phyloP scores from a whole-genome alignment of 208 protist genomes.

The Trichomonas vaginalis region DNA sequence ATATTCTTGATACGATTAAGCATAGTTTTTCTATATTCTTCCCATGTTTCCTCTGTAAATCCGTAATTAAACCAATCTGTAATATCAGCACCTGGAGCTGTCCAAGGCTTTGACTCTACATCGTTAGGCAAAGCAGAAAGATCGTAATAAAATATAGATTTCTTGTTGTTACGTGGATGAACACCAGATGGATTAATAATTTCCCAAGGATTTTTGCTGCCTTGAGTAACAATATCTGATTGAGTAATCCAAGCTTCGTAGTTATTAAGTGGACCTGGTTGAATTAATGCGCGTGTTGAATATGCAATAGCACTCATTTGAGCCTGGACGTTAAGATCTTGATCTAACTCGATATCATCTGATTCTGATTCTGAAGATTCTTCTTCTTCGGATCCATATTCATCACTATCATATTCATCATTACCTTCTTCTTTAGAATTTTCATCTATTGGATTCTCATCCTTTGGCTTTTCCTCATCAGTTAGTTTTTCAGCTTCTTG shows the following conservation, averaged over 20 bases:
- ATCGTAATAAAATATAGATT: constrained; percentile 8
- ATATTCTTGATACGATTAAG: constrained; percentile 16
- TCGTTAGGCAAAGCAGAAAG: not conserved
- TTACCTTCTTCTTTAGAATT: not conserved
- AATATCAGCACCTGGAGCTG: constrained; percentile 15
- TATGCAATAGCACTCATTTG: not conserved
- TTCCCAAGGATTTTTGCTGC: constrained; percentile 15
- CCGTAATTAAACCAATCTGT: constrained; percentile 42
- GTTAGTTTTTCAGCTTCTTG: not conserved
- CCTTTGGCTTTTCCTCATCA: not conserved
- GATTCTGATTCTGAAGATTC: too few relatives aligned
- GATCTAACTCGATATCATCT: not conserved
- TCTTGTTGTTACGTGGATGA: not conserved
- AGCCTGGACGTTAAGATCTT: not conserved
- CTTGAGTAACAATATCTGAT: not conserved
- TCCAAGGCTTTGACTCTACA: constrained; percentile 28
- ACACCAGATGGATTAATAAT: not conserved
- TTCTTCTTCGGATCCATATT: not conserved
- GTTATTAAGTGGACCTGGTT: not conserved
- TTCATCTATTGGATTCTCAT: not conserved
- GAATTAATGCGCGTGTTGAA: not conserved
- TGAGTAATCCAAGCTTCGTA: not conserved
- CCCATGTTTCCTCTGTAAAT: constrained; percentile 36
- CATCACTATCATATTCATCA: not conserved
- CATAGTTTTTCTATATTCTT: constrained; percentile 25